Evolutionary conservation across 305 asterid species (phyloP), one percentile per base, ranked within the genome.

Genomic region (Plantago coronopus): DNA sequence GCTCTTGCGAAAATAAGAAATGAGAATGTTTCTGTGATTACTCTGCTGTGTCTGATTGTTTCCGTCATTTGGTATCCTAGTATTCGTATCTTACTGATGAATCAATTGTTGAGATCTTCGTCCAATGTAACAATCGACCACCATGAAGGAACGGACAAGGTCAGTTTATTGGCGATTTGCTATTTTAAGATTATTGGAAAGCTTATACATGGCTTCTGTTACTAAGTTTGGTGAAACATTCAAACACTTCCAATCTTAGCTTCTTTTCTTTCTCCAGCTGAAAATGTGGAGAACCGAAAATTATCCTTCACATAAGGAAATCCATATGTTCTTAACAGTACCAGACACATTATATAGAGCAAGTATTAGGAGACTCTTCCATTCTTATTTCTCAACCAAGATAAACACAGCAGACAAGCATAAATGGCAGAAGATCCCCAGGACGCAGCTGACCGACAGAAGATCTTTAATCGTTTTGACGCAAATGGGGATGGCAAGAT

Each of bases 401-500:
- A 38, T 29, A 4, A 8, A 21, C 1, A 11, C 19, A 34, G 40
- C 40, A 34, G 7, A 5, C 4, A 21, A 56, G 10, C 59, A 75
- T 82, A 34, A 16, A 74, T 84, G 93, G 94, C 73, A 5, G 94
- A 79, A 3, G 87, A 83, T 68, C 81, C 80, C 23, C 82, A 83
- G 50, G 96, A 88, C 19, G 20, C 73, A 15, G 82, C 88, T 0
- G 93, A 81, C 17, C 76, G 78, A 5, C 87, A 88, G 59, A 64
- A 80, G 42, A 76, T 88, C 49, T 88, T 88, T 75, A 81, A 83
- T 81, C 82, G 75, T 15, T 86, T 83, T n/a, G 96, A 88, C 44
- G 78, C 80, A 19, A 80, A 88, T 57, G 93, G 96, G 0, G 96
- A 85, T 54, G 96, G 96, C 4, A 64, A 78, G 59, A 81, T 88